Conservation (phyloP, 345 rosid species). For the Lumnitzera racemosa region DNA sequence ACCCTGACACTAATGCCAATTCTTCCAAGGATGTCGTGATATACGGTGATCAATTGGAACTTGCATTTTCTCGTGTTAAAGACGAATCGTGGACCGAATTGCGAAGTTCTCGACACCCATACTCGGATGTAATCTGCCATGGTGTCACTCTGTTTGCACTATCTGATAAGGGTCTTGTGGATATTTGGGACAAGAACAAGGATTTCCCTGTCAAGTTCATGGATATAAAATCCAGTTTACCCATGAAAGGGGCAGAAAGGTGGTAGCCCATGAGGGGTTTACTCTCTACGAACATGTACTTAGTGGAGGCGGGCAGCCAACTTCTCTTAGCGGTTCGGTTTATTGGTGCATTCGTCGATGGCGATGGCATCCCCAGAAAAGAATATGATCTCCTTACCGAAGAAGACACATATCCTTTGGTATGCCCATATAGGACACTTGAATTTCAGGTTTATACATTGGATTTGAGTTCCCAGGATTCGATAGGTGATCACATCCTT, state of each 20-base stretch:
- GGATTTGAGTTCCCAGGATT: conserved; percentile 1
- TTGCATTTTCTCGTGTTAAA: not conserved
- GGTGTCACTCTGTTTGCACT: not conserved
- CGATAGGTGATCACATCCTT: conserved; percentile 4
- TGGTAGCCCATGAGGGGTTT: not conserved
- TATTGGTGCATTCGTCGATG: conserved; percentile 11
- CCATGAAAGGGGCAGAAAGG: not conserved
- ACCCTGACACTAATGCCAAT: not conserved
- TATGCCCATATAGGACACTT: conserved; percentile 12
- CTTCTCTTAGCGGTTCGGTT: conserved; percentile 12
- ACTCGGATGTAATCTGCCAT: not conserved
- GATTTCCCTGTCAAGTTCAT: not conserved
- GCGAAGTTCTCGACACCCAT: not conserved
- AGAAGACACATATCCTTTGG: conserved; percentile 11
- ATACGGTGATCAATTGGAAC: not conserved
- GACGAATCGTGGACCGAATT: conserved; percentile 3
- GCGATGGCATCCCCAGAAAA: not conserved
- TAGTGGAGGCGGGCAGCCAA: conserved; percentile 13
- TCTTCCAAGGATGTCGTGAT: conserved; percentile 3
- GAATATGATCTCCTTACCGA: conserved; percentile 11
- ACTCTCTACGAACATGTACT: not conserved
- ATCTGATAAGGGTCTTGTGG: not conserved
- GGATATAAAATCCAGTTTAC: not conserved
- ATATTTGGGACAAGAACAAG: not conserved
- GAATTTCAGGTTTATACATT: conserved; percentile 9